Evolutionary conservation across 306 rosid genomes (phyloP).

Genomic region (Rosa multiflora): DNA sequence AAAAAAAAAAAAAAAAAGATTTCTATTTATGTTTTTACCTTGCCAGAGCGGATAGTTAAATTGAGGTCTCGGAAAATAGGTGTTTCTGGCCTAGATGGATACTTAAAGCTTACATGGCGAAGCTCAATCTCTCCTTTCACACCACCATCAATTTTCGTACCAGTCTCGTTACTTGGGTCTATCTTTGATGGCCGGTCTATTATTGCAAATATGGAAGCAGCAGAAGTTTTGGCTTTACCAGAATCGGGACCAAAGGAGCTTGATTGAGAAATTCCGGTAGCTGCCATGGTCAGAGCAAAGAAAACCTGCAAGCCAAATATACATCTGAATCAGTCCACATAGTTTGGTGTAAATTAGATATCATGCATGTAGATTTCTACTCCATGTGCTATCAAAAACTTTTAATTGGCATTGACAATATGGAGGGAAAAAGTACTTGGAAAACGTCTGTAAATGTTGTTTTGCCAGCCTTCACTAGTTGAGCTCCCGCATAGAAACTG

Average conservation of each 20-base stretch:
- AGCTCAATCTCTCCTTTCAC: slow-evolving; percentile 65
- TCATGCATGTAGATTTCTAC: not conserved
- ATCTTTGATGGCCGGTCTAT: slow-evolving; percentile 57
- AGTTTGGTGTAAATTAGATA: not conserved
- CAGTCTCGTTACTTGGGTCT: slow-evolving; percentile 66
- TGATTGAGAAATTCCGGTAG: slow-evolving; percentile 59
- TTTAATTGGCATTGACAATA: not conserved
- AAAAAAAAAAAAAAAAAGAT: not conserved
- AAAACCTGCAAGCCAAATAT: slow-evolving; percentile 55
- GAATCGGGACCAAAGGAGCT: slow-evolving; percentile 63
- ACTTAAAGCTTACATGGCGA: slow-evolving; percentile 61
- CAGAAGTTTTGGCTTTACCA: slow-evolving; percentile 55
- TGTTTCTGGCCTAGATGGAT: slow-evolving; percentile 76
- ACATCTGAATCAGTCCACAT: not conserved
- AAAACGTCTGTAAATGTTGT: slow-evolving; percentile 60
- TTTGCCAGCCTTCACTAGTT: slow-evolving; percentile 47
- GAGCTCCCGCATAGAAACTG: slow-evolving; percentile 81
- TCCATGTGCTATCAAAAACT: not conserved
- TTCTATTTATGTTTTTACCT: slow-evolving; percentile 38
- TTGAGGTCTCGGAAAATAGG: slow-evolving; percentile 71
- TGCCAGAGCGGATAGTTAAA: slow-evolving; percentile 67
- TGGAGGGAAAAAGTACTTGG: slow-evolving; percentile 36
- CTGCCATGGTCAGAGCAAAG: slow-evolving; percentile 84
- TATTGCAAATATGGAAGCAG: slow-evolving; percentile 62
- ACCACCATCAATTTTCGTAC: slow-evolving; percentile 44